Evolutionary conservation across 768 basidiomycete species (phyloP), one percentile per base, ranked within the genome.

Genomic region (Suillus subluteus): DNA sequence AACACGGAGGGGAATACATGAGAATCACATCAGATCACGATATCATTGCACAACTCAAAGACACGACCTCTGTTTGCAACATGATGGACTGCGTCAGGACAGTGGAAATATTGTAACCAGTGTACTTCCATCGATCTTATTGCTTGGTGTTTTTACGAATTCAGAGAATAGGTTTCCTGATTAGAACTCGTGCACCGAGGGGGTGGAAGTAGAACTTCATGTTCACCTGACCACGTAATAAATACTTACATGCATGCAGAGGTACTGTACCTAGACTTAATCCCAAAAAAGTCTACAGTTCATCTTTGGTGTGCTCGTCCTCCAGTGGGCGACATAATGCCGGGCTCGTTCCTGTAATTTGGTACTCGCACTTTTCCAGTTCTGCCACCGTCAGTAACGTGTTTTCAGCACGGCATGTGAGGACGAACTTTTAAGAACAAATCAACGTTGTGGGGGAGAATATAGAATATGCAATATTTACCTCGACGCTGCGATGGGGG

Each of bases 301-400:
- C 77, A 26, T 75, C 76, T 44, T 73, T 78, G 43, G 44, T 76
- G 58, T 69, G 72, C 41, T 70, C 72, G 30, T 80, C 77, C n/a
- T 79, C 81, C 44, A 78, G 71, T 2, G 76, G 71, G 37, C 87
- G 75, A 75, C 96, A 98, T 63, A 98, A 77, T 2, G 95, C 95
- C 13, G 96, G 96, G 0, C 88, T 87, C 41, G 94, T 96, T 30
- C 86, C 95, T 12, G 88, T 93, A 73, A 95, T 86, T 73, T 90
- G 88, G 73, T 98, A 98, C 78, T 96, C 95, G 80, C 97, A 99
- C 81, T 98, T 98, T 79, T 99, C 96, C 23, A 96, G 85, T 79
- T 99, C 98, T 55, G 85, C 84, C 6, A 98, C 88, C 1, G 88
- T 85, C 16, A 90, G 78, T 41, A 99, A 78, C 4, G 83, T 84